These are phyloP conservation scores for Verbascum thapsus DNA, from an alignment of 257 asterid genomes.

Conservation along the genomic window DNA sequence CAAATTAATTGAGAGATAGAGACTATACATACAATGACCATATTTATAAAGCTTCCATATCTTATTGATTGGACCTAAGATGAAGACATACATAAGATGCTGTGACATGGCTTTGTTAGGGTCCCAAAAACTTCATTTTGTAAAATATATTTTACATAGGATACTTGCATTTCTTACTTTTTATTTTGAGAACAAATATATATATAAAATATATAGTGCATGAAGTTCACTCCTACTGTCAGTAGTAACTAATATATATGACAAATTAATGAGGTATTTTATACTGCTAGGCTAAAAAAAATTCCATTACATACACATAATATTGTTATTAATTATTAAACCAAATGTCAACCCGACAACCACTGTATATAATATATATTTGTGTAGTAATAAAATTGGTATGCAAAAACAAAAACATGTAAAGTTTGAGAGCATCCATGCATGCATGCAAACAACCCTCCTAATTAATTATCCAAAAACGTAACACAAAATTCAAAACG, in stretches of 20 bases:
- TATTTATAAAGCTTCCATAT: conserved; percentile 23
- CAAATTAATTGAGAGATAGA: conserved; percentile 39
- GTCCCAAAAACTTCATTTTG: too few species aligned
- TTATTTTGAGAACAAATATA: too few species aligned
- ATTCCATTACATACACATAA: too few species aligned
- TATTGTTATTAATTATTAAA: too few species aligned
- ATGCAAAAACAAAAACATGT: conserved; percentile 16
- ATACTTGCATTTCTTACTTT: too few species aligned
- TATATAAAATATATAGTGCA: too few species aligned
- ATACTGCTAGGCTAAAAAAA: too few species aligned
- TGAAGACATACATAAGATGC: conserved; percentile 21
- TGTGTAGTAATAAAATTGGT: conserved; percentile 7
- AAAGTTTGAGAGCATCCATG: conserved; percentile 17
- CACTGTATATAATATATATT: too few species aligned
- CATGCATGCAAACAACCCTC: background rate
- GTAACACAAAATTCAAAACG: conserved; percentile 17
- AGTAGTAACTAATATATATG: too few species aligned
- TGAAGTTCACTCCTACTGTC: too few species aligned
- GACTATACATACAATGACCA: conserved; percentile 30
- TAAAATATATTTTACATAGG: too few species aligned
- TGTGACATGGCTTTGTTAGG: conserved; percentile 25
- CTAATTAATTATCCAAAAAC: conserved; percentile 10
- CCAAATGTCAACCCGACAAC: background rate
- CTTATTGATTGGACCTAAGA: conserved; percentile 26
- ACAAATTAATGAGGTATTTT: too few species aligned